Base-by-base conservation (phyloP, 2,329 filamentous ascomycete species). In the Pseudogymnoascus sp. region DNA sequence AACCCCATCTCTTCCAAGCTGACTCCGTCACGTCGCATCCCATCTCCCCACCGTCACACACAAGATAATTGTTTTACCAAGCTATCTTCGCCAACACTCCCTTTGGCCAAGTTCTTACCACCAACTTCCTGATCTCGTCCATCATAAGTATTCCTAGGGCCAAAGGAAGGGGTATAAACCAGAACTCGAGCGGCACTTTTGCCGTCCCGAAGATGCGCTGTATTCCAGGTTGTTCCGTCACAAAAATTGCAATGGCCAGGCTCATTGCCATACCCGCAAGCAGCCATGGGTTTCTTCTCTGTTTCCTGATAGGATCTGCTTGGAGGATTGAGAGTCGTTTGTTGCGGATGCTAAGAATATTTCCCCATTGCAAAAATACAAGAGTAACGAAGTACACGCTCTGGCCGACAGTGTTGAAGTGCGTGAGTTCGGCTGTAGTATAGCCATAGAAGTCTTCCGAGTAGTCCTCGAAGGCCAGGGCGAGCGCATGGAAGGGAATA, bases 311-410 rank as follows among this genome's bases (percentile, higher is more conserved):
- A 0, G 81, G 81, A 59, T 80, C 78, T 0, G 80, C 79, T 65
- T 83, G 79, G 27, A 83, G 66, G 38, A 83, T 78, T 42, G 78
- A 81, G 60, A 82, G 70, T 1, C 79, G 74, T 36, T 81, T 80
- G 65, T 80, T 83, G 58, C 81, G 77, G 5, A 83, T 62, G 51
- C 33, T 60, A 10, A 83, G 71, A 38, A 83, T 77, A 64, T 83
- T 83, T 2, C 80, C 80, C 77, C 79, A 81, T 63, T 83, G 81
- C 38, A 83, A 72, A 38, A 83, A 76, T 0, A 83, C 80, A 1
- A 83, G 73, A 0, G 78, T 80, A 9, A 83, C 78, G 62, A 84
- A 84, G 70, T 83, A 84, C 5, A 84, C 77, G 44, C 77, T 75
- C 66, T 82, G 80, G 2, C 78, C 80, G 0, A 75, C 75, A 61